phyloP scores from a whole-genome alignment of 345 rosid species.

The Pugionium dolabratum region DNA sequence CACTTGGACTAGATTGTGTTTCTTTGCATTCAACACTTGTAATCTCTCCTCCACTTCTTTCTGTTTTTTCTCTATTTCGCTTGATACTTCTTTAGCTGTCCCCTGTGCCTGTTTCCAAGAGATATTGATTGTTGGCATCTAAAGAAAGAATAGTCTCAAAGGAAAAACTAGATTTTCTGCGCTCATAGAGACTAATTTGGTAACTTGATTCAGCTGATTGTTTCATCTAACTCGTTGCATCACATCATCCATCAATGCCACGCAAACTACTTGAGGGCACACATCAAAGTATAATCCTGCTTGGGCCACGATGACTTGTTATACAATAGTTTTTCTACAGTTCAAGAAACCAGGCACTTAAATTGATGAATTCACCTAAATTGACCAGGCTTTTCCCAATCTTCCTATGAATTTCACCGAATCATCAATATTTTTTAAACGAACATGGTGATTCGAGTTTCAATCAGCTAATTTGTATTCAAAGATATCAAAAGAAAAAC shows the following conservation, averaged over 20 bases:
- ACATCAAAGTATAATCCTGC: slow-evolving; percentile 6
- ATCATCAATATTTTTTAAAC: neutral
- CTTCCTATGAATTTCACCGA: neutral
- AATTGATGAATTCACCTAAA: slow-evolving; percentile 25
- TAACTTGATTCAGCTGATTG: neutral
- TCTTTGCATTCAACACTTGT: slow-evolving; percentile 71
- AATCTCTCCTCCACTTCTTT: slow-evolving; percentile 73
- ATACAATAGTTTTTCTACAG: neutral
- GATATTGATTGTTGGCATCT: neutral
- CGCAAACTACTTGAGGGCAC: slow-evolving; percentile 15
- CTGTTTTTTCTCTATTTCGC: slow-evolving; percentile 56
- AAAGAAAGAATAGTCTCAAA: neutral
- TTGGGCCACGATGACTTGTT: neutral
- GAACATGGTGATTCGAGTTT: neutral
- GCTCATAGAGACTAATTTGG: neutral
- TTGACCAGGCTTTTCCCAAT: neutral
- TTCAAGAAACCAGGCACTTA: neutral
- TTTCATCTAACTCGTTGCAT: neutral
- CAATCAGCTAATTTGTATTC: neutral
- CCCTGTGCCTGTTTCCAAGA: slow-evolving; percentile 36
- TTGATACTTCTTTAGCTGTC: slow-evolving; percentile 40
- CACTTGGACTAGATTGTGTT: slow-evolving; percentile 83
- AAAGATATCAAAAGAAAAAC: neutral
- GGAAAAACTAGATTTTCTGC: neutral
- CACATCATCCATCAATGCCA: slow-evolving; percentile 5